These are phyloP conservation scores for Zymoseptoria passerinii DNA, from an alignment of 2,329 filamentous ascomycete genomes.

Conservation along the genomic window DNA sequence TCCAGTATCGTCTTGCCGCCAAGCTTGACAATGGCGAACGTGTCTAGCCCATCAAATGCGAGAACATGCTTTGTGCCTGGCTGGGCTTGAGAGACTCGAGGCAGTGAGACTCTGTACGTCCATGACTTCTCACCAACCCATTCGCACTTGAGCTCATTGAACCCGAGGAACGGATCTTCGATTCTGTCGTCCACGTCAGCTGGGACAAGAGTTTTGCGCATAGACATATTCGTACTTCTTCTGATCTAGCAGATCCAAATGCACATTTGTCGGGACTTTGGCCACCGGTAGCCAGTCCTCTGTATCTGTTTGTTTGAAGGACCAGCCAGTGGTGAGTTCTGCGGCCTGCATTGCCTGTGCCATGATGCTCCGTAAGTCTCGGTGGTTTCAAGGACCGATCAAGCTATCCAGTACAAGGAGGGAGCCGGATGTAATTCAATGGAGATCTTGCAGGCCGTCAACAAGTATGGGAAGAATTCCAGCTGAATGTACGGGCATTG, in stretches of 20 bases:
- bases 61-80: slow-evolving; percentile 38
- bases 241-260: slow-evolving; percentile 41
- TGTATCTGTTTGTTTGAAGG: slow-evolving; percentile 38
- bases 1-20: slow-evolving; percentile 47
- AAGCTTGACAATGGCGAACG: slow-evolving; percentile 51
- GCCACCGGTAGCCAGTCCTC: slow-evolving; percentile 38
- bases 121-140: slow-evolving; percentile 44
- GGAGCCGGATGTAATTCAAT: not conserved
- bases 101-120: slow-evolving; percentile 40
- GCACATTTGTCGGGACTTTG: slow-evolving; percentile 41
- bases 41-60: slow-evolving; percentile 57
- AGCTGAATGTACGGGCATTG: not conserved
- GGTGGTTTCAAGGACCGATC: not conserved
- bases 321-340: slow-evolving; percentile 35
- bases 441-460: no score
- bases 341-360: slow-evolving; percentile 15
- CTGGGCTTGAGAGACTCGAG: slow-evolving; percentile 22
- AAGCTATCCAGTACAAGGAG: not conserved
- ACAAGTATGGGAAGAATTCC: not conserved
- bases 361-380: slow-evolving; percentile 4
- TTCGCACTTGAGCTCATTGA: slow-evolving; percentile 43
- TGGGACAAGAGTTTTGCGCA: not conserved
- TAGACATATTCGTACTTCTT: slow-evolving; percentile 31
- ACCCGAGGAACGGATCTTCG: slow-evolving; percentile 42
- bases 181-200: slow-evolving; percentile 33